These are phyloP conservation scores for Phytopythium aichiense DNA, from an alignment of 352 stramenopile genomes.

Conservation along the genomic window DNA sequence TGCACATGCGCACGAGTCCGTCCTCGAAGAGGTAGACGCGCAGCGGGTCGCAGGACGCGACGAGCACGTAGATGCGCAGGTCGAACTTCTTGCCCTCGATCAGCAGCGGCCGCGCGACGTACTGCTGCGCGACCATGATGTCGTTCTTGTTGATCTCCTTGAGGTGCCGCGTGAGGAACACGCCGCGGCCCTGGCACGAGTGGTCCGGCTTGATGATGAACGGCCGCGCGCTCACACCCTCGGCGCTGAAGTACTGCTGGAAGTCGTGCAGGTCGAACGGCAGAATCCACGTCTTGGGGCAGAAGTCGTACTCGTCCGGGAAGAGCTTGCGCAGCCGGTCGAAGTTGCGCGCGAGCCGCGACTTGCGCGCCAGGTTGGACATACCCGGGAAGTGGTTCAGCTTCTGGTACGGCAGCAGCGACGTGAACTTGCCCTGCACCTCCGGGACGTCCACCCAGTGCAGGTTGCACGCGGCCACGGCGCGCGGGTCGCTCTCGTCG, in stretches of 20 bases:
- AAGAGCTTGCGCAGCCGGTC: slow-evolving; percentile 95
- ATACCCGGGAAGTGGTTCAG: slow-evolving; percentile 97
- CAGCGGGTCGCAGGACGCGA: slow-evolving; percentile 83
- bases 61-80: slow-evolving; percentile 90
- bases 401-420: slow-evolving; percentile 90
- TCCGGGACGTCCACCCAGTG: slow-evolving; percentile 95
- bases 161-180: slow-evolving; percentile 93
- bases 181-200: slow-evolving; percentile 87
- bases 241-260: slow-evolving; percentile 85
- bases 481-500: slow-evolving; percentile 66
- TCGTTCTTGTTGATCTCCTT: slow-evolving; percentile 86
- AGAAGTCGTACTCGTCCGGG: slow-evolving; percentile 92
- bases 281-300: slow-evolving; percentile 95
- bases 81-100: slow-evolving; percentile 93
- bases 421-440: slow-evolving; percentile 88
- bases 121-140: slow-evolving; percentile 86
- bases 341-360: slow-evolving; percentile 93
- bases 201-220: slow-evolving; percentile 96
- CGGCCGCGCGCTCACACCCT: slow-evolving; percentile 86
- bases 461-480: slow-evolving; percentile 80
- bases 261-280: slow-evolving; percentile 93
- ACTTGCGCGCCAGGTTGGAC: slow-evolving; percentile 93
- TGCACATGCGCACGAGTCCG: slow-evolving; percentile 89
- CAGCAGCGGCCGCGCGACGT: slow-evolving; percentile 68
- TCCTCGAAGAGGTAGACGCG: slow-evolving; percentile 91